Evolutionary conservation across 2,329 filamentous ascomycete genomes (phyloP).

Genomic region (Fusarium bactridioides): DNA sequence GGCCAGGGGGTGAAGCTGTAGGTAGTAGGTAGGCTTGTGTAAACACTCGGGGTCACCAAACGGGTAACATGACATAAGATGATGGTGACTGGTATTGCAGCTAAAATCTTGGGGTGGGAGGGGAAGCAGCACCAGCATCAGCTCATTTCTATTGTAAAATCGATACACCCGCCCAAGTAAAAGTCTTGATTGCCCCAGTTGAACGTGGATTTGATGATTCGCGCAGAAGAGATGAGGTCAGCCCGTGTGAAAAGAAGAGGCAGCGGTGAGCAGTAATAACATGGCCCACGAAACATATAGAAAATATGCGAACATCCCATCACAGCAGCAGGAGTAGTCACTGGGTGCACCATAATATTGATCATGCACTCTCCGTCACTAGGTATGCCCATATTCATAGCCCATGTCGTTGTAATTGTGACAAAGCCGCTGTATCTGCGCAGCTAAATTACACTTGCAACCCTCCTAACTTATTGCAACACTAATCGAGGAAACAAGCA

Average conservation of each 20-base stretch:
- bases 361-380: conserved; percentile 11
- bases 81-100: neutral
- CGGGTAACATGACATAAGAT: conserved; percentile 6
- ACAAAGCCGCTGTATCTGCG: conserved; percentile 1
- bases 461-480: conserved; percentile 15
- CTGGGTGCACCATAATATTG: neutral
- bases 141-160: conserved; percentile 30
- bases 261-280: conserved; percentile 27
- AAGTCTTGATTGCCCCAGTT: neutral
- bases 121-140: conserved; percentile 24
- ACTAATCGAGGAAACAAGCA: neutral
- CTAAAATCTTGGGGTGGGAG: conserved; percentile 8
- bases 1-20: conserved; percentile 21
- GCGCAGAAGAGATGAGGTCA: neutral
- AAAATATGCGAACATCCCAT: conserved; percentile 3
- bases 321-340: conserved; percentile 1
- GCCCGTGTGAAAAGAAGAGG: neutral
- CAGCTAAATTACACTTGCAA: conserved; percentile 14
- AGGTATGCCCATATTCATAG: neutral
- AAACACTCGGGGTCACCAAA: conserved; percentile 5
- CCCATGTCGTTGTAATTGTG: conserved; percentile 1
- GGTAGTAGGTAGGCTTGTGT: neutral
- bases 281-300: conserved; percentile 17
- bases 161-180: conserved; percentile 9
- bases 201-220: conserved; percentile 1